Conservation (phyloP, 208 protist genomes). For the Leishmania tropica region DNA sequence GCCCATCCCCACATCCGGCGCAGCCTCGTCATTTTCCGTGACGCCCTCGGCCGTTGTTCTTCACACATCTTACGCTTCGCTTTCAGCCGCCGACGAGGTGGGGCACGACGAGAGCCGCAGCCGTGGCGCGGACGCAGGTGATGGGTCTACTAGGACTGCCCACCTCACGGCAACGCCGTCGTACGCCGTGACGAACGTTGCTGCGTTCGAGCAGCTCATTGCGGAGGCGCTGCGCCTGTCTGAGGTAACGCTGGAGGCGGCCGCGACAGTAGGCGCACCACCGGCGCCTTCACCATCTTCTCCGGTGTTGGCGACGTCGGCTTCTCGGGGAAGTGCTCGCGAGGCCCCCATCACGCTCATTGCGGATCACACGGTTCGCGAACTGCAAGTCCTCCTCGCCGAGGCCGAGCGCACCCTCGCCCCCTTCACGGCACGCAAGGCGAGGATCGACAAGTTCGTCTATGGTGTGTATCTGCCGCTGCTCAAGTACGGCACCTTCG, state of each 20-base stretch:
- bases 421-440: constrained; percentile 18
- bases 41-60: constrained; percentile 6
- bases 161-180: constrained; percentile 8
- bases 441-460: constrained; percentile 47
- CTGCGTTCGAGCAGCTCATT: constrained; percentile 32
- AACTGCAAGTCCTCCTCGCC: constrained; percentile 34
- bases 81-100: neutral
- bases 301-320: neutral
- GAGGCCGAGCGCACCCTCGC: constrained; percentile 31
- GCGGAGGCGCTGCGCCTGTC: constrained; percentile 18
- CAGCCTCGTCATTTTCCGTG: neutral
- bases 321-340: neutral
- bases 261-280: neutral
- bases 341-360: constrained; percentile 9
- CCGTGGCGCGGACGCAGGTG: neutral
- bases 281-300: neutral
- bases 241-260: constrained; percentile 1
- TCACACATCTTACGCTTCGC: constrained; percentile 16
- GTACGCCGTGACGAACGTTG: constrained; percentile 25
- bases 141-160: neutral
- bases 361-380: constrained; percentile 33
- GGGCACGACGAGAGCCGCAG: constrained; percentile 1
- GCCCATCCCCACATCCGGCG: neutral
- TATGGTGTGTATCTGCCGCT: constrained; percentile 43
- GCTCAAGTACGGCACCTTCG: constrained; percentile 52